Evolutionary conservation across 768 basidiomycete species (phyloP).

Genomic region (Sarcodon aspratus): DNA sequence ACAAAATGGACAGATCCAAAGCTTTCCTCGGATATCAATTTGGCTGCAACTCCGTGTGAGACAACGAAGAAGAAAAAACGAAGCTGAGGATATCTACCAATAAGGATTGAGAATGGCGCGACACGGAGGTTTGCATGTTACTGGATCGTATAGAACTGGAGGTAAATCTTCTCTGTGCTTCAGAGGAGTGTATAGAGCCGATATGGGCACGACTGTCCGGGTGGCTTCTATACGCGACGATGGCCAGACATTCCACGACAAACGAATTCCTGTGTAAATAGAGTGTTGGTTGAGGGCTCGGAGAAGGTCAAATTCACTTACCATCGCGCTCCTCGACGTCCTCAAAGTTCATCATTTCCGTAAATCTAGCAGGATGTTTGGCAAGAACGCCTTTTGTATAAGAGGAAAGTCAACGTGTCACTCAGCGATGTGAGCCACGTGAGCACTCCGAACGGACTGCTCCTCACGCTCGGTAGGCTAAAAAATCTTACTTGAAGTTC

Average conservation of each 20-base stretch:
- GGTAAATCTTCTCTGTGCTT: constrained; percentile 92
- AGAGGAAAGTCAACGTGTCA: no score
- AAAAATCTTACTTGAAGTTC: no score
- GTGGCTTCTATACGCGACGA: constrained; percentile 97
- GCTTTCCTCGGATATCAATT: constrained; percentile 95
- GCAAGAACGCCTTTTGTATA: no score
- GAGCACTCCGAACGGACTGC: no score
- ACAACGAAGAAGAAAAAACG: constrained; percentile 4
- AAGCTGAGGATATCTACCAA: constrained; percentile 45
- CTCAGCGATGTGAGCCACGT: no score
- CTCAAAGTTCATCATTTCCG: constrained; percentile 74
- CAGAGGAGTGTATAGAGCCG: constrained; percentile 94
- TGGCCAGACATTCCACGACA: constrained; percentile 99
- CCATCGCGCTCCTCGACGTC: constrained; percentile 97
- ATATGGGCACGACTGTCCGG: constrained; percentile 93
- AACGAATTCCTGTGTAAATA: constrained; percentile 58
- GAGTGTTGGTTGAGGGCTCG: not conserved
- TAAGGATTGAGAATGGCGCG: constrained; percentile 96
- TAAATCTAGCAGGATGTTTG: not conserved
- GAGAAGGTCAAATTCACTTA: constrained; percentile 22
- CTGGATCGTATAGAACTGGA: constrained; percentile 94
- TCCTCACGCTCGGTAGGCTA: no score
- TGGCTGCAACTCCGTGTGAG: constrained; percentile 43
- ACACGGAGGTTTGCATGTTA: constrained; percentile 97
- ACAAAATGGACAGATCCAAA: constrained; percentile 99